Percentiles rank a stretch among this genome's conserved stretches.
Conservation (phyloP, 2,329 filamentous ascomycete species). For the Canariomyces notabilis region DNA sequence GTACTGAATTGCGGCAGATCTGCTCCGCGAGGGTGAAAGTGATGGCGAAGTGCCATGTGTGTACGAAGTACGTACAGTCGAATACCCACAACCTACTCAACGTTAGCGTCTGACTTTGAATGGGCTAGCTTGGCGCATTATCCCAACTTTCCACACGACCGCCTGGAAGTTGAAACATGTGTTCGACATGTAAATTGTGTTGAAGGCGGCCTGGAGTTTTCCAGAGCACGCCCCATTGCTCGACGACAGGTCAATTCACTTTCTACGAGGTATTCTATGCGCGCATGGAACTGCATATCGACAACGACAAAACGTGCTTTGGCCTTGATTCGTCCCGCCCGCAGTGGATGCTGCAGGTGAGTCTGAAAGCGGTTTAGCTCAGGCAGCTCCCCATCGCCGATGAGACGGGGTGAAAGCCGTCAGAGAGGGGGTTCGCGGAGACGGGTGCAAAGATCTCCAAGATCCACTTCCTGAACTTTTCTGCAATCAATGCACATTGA, state of each 20-base stretch:
- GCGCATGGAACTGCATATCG: slow-evolving; percentile 9
- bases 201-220: too few species aligned
- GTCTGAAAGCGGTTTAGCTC: slow-evolving; percentile 21
- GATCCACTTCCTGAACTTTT: slow-evolving; percentile 7
- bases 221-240: too few species aligned
- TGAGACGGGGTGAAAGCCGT: slow-evolving; percentile 16
- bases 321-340: slow-evolving; percentile 18
- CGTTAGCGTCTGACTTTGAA: too few species aligned
- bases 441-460: slow-evolving; percentile 20
- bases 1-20: background rate
- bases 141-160: too few species aligned
- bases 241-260: slow-evolving; percentile 7
- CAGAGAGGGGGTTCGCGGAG: slow-evolving; percentile 8
- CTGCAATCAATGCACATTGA: slow-evolving; percentile 10
- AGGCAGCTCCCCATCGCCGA: slow-evolving; percentile 18
- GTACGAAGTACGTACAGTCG: too few species aligned
- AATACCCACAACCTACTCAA: too few species aligned
- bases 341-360: slow-evolving; percentile 21
- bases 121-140: too few species aligned
- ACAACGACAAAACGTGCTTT: slow-evolving; percentile 16
- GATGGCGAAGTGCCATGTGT: background rate
- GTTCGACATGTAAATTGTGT: too few species aligned
- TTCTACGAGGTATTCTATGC: slow-evolving; percentile 7
- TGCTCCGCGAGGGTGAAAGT: background rate
- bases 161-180: too few species aligned